These are phyloP conservation scores for Zopfia rhizophila DNA, from an alignment of 2,329 filamentous ascomycete genomes.

Conservation along the genomic window DNA sequence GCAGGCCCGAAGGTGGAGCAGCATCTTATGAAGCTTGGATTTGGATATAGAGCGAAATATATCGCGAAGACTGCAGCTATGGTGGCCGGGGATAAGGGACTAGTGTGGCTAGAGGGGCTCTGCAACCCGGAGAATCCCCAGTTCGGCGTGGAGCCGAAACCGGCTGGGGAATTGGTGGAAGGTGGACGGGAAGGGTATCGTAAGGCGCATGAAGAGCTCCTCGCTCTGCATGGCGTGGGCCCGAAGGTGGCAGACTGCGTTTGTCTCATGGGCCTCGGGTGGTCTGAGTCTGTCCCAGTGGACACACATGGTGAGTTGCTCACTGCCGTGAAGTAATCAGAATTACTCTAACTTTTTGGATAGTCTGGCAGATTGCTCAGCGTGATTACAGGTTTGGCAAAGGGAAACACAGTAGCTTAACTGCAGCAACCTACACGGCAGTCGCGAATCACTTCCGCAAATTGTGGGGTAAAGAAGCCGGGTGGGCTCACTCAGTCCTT, in stretches of 20 bases:
- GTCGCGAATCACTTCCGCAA: constrained; percentile 89
- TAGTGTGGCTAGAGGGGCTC: constrained; percentile 79
- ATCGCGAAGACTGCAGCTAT: constrained; percentile 85
- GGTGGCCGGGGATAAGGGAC: constrained; percentile 70
- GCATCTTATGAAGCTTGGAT: constrained; percentile 83
- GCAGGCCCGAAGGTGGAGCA: constrained; percentile 78
- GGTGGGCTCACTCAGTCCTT: constrained; percentile 96
- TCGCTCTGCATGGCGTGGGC: constrained; percentile 86
- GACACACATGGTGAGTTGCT: constrained; percentile 91
- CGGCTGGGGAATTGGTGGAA: constrained; percentile 61
- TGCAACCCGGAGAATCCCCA: constrained; percentile 79
- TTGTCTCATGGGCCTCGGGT: constrained; percentile 93
- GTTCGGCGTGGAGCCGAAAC: constrained; percentile 59
- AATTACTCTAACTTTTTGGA: too few species aligned
- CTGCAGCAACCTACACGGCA: constrained; percentile 87
- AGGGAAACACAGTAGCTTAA: constrained; percentile 84
- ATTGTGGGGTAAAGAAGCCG: constrained; percentile 92
- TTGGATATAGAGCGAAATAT: constrained; percentile 95
- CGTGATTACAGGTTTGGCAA: constrained; percentile 93
- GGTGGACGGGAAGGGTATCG: constrained; percentile 74
- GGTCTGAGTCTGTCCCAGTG: constrained; percentile 94
- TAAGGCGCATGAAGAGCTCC: constrained; percentile 80
- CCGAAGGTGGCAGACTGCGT: constrained; percentile 98
- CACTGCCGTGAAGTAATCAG: constrained; percentile 21
- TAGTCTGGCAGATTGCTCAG: constrained; percentile 98